Percentiles rank a stretch among this genome's conserved stretches.
phyloP scores from a whole-genome alignment of 305 asterid species.

The Fraxinus velutina region DNA sequence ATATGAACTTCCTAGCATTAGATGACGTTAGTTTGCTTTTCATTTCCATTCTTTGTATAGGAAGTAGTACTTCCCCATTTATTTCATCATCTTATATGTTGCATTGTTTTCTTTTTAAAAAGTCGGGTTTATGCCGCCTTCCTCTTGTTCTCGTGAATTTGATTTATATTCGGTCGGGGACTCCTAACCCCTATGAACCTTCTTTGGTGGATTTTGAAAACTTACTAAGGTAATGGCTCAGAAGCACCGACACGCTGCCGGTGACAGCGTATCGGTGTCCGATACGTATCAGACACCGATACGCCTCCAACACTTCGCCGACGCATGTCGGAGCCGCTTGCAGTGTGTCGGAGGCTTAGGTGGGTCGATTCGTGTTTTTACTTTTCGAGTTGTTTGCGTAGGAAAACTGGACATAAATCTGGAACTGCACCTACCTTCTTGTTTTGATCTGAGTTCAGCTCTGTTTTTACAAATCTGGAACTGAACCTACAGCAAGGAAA shows the following conservation, averaged over 20 bases:
- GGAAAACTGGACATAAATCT: background rate
- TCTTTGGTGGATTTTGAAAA: background rate
- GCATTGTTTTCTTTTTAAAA: background rate
- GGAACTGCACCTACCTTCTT: background rate
- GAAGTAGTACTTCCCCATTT: background rate
- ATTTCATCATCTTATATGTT: background rate
- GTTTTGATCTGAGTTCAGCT: slow-evolving; percentile 3
- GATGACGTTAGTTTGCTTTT: background rate
- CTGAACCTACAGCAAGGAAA: no score
- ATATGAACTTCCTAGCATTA: background rate
- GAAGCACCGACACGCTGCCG: no score
- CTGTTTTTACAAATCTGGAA: background rate
- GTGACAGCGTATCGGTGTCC: no score
- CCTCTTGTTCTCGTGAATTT: background rate
- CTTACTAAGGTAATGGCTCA: background rate
- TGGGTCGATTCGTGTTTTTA: slow-evolving; percentile 24
- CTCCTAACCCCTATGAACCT: background rate
- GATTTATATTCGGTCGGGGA: background rate
- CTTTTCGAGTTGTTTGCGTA: slow-evolving; percentile 19
- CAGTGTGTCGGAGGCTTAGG: no score
- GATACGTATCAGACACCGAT: no score
- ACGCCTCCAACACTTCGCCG: no score
- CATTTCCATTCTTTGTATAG: background rate
- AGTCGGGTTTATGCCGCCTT: background rate
- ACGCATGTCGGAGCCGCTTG: no score